Evolutionary conservation across 805 yeast genomes (phyloP).

Genomic region (Jamesozyma hellenica): DNA sequence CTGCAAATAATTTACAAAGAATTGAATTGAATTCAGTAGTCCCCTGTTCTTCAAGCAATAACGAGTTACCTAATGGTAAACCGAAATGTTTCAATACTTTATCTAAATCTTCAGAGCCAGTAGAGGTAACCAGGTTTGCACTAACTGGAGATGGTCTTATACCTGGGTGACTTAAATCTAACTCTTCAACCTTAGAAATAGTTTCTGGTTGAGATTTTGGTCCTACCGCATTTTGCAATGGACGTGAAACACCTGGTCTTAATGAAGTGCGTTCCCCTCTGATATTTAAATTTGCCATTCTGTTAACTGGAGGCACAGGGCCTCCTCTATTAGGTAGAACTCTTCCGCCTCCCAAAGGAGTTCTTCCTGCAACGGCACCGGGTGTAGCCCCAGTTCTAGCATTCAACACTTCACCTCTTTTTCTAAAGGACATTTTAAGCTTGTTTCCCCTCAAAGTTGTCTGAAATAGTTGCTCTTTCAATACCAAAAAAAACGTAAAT

Average conservation of each 20-base stretch:
- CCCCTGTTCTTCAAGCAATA: conserved; percentile 72
- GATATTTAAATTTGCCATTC: conserved; percentile 2
- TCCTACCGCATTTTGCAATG: neutral
- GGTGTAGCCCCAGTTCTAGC: conserved; percentile 9
- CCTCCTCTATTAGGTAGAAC: conserved; percentile 2
- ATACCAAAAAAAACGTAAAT: too few species aligned
- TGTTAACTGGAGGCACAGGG: neutral
- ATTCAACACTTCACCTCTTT: conserved; percentile 40
- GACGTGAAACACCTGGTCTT: too few species aligned
- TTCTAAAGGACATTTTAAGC: conserved; percentile 45
- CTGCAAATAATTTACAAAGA: conserved; percentile 54
- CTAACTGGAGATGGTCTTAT: conserved; percentile 65
- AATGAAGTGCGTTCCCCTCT: neutral
- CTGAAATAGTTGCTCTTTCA: too few species aligned
- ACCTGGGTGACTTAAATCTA: conserved; percentile 37
- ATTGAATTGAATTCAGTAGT: conserved; percentile 81
- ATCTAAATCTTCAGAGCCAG: conserved; percentile 74
- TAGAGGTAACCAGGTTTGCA: conserved; percentile 66
- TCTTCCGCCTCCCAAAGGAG: conserved; percentile 1
- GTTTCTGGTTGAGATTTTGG: neutral
- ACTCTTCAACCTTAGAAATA: neutral
- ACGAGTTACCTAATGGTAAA: conserved; percentile 62
- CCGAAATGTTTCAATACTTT: conserved; percentile 71
- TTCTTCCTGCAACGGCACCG: conserved; percentile 17
- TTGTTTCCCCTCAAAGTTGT: too few species aligned